Evolutionary conservation across 2,329 filamentous ascomycete genomes (phyloP), one percentile per base, ranked within the genome.

Genomic region (Catunica adiposa): DNA sequence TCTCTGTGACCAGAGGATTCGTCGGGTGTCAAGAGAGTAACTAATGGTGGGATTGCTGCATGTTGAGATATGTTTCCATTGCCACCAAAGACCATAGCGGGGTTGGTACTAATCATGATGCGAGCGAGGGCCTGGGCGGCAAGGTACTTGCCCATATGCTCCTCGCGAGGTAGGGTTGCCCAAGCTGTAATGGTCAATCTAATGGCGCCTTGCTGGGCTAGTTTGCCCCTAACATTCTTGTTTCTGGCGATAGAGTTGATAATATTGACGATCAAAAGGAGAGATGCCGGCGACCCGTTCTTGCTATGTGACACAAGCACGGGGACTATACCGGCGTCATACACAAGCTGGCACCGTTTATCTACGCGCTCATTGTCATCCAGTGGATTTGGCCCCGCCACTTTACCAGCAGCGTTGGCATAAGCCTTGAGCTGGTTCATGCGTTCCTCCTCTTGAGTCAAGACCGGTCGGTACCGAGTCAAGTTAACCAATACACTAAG

Each of bases 391-490:
- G 77, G 72, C 2, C 75, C 70, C 0, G 73, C 66, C n/a, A 77
- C 65, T 59, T 79, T 78, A 63, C 87, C 89, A 3, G 82, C 82
- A 0, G 88, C 85, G 64, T 94, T 87, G 14, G 92, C 92, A 63
- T 97, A 98, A 1, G 89, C 87, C 71, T 94, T 96, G 47, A 98
- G 77, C 66, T 98, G 86, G 4, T 79, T 79, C 71, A 98, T 87
- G 64, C 86, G 88, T 70, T 90, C 92, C 63, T 96, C 84, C 67
- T 98, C 92, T 60, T 96, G 90, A 0, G 87, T 83, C 42, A 89
- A 73, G 6, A 73, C 73, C 5, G 89, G 89, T 42, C 79, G 76
- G 65, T 94, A 97, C 29, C 78, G 75, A 14, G 88, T 94, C 53
- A 98, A 71, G 64, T 97, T 96, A 55, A 80, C 74, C 61, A 97